Percentiles rank a stretch among this genome's conserved stretches.
These are phyloP conservation scores for Letharia columbiana DNA, from an alignment of 495 filamentous ascomycete genomes.

Conservation along the genomic window DNA sequence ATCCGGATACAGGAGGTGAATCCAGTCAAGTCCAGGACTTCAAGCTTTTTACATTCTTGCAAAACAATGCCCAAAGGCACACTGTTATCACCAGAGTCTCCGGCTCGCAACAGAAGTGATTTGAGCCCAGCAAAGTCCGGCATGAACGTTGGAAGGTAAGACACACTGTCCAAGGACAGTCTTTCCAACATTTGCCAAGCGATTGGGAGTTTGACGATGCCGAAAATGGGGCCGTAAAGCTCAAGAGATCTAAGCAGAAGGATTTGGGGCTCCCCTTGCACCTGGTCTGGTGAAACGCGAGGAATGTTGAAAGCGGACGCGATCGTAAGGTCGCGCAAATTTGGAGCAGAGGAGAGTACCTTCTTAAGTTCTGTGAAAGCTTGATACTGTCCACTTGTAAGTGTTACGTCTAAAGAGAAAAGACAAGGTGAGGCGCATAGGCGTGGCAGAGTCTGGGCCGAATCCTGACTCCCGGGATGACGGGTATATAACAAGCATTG, in stretches of 20 bases:
- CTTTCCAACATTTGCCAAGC: background rate
- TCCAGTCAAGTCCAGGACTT: constrained; percentile 1
- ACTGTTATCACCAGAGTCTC: background rate
- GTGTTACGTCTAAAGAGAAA: background rate
- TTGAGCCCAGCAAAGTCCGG: background rate
- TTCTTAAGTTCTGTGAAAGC: background rate
- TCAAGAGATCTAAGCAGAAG: background rate
- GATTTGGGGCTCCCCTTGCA: background rate
- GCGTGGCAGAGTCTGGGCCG: background rate
- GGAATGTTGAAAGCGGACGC: background rate
- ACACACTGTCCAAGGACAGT: background rate
- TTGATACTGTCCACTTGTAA: background rate
- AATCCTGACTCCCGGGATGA: background rate
- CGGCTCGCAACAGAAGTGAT: background rate
- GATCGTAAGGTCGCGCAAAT: background rate
- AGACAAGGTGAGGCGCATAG: background rate
- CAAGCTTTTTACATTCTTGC: background rate
- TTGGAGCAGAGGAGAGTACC: background rate
- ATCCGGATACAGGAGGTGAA: too few species aligned
- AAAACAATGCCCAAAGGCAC: background rate
- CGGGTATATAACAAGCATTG: background rate
- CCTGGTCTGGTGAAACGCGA: background rate
- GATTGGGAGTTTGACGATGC: background rate
- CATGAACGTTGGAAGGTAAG: background rate
- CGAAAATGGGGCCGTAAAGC: background rate